Percentiles rank a stretch among this genome's conserved stretches.
Evolutionary conservation across 192 early-diverging fungal genomes (phyloP).

Genomic region (Diversispora epigaea): DNA sequence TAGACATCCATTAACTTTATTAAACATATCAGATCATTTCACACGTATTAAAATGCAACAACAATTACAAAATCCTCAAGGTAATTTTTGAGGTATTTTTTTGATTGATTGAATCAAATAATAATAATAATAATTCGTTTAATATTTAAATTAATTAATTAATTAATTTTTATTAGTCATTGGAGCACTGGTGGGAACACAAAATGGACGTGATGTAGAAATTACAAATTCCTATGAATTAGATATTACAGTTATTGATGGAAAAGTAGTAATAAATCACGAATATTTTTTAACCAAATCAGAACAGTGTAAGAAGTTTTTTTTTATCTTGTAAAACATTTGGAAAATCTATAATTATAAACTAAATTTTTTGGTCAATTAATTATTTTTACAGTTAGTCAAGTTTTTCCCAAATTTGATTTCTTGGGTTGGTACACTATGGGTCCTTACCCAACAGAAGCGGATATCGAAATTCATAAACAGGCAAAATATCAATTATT

Average conservation of each 20-base stretch:
- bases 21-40: conserved; percentile 88
- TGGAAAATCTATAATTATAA: not conserved
- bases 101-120: not conserved
- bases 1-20: conserved; percentile 84
- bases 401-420: conserved; percentile 82
- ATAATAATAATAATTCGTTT: not conserved
- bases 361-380: no score
- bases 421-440: conserved; percentile 85
- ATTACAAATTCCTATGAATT: conserved; percentile 86
- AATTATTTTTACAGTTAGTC: conserved; percentile 54
- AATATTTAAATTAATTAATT: not conserved
- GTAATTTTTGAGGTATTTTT: not conserved
- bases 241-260: conserved; percentile 43
- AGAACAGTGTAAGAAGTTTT: conserved; percentile 67
- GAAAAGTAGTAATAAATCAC: conserved; percentile 54
- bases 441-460: conserved; percentile 58
- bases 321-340: not conserved
- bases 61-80: conserved; percentile 27
- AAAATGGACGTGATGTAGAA: conserved; percentile 78
- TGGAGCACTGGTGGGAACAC: conserved; percentile 75
- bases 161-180: conserved; percentile 49
- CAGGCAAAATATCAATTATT: conserved; percentile 51
- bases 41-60: conserved; percentile 70
- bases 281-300: conserved; percentile 69
- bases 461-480: conserved; percentile 70